Evolutionary conservation across 1,284 basidiomycete species (phyloP).

Genomic region (Sphaerobolus stellatus): DNA sequence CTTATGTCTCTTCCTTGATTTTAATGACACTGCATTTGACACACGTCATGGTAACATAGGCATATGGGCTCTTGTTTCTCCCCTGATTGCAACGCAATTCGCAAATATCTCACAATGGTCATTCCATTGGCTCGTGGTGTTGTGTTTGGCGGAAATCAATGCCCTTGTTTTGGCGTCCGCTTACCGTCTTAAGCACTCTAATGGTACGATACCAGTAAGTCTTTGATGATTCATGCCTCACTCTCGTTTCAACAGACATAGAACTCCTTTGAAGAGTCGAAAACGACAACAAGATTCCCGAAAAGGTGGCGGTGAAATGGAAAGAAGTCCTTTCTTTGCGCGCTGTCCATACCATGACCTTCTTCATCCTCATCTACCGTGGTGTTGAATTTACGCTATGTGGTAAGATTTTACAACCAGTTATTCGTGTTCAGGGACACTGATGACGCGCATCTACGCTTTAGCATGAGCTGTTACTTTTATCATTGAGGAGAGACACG

Average conservation of each 20-base stretch:
- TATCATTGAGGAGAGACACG: constrained; percentile 47
- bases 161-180: constrained; percentile 42
- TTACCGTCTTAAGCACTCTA: constrained; percentile 39
- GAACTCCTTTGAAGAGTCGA: too few relatives aligned
- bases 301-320: too few relatives aligned
- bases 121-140: constrained; percentile 61
- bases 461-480: constrained; percentile 66
- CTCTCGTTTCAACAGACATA: too few relatives aligned
- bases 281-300: too few relatives aligned
- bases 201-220: too few relatives aligned
- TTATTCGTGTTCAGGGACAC: too few relatives aligned
- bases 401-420: constrained; percentile 39
- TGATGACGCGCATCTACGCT: too few relatives aligned
- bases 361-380: constrained; percentile 65
- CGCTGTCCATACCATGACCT: constrained; percentile 56
- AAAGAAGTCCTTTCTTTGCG: constrained; percentile 52
- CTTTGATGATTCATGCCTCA: too few relatives aligned
- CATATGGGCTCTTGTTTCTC: constrained; percentile 63
- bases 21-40: too few relatives aligned
- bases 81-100: constrained; percentile 70
- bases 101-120: constrained; percentile 51
- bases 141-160: constrained; percentile 54
- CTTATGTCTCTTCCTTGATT: too few relatives aligned
- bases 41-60: too few relatives aligned
- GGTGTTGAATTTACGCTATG: constrained; percentile 68